These are phyloP conservation scores for Geosiphon pyriformis DNA, from an alignment of 192 early-diverging fungal genomes.

Conservation along the genomic window DNA sequence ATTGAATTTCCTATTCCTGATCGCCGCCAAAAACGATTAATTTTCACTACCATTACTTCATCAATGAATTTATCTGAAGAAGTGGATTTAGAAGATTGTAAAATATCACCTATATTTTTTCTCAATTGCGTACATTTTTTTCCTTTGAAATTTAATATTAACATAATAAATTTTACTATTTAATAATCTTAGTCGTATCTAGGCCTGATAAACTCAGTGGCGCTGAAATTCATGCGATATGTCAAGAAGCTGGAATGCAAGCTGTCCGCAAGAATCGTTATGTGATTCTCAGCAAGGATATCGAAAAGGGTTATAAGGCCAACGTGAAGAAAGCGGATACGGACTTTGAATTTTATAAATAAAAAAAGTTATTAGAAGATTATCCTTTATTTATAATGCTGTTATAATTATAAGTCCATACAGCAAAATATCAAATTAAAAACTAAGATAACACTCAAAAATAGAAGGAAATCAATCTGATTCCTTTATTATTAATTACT, in stretches of 20 bases:
- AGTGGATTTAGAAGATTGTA: conserved; percentile 96
- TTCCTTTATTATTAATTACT: too few relatives aligned
- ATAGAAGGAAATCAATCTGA: too few relatives aligned
- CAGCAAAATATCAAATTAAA: too few relatives aligned
- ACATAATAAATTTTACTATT: background rate
- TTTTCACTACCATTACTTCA: conserved; percentile 91
- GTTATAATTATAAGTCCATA: too few relatives aligned
- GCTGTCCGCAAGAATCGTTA: conserved; percentile 98
- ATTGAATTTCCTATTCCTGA: conserved; percentile 99
- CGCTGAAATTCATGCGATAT: conserved; percentile 97
- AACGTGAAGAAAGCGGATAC: conserved; percentile 95
- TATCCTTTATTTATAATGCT: too few relatives aligned
- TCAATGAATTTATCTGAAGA: conserved; percentile 98
- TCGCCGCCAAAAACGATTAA: conserved; percentile 93
- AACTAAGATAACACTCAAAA: too few relatives aligned
- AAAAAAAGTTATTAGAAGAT: conserved; percentile 40
- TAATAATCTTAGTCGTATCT: conserved; percentile 67
- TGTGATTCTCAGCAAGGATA: conserved; percentile 88
- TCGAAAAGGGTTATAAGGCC: conserved; percentile 94
- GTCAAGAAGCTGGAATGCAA: conserved; percentile 97
- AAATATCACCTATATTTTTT: conserved; percentile 26
- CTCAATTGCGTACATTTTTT: background rate
- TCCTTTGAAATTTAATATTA: too few relatives aligned
- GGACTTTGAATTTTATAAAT: conserved; percentile 96
- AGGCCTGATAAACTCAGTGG: conserved; percentile 95